Base-by-base conservation (phyloP, 2,329 filamentous ascomycete genomes). In the Fusarium graminum region DNA sequence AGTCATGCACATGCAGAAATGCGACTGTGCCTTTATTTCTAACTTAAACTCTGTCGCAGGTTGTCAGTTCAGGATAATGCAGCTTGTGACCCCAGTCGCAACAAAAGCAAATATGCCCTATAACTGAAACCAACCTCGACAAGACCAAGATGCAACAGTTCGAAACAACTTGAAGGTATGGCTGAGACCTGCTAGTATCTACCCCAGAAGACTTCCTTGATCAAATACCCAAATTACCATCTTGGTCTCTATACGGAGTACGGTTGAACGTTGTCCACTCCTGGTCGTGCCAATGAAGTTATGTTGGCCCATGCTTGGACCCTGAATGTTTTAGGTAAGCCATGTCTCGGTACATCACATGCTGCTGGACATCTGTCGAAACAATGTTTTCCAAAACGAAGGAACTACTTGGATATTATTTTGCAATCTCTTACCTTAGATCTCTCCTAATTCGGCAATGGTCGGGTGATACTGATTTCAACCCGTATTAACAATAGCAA, bases 321-420 rank as follows among this genome's bases (percentile, higher is more conserved):
- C 58, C 44, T 45, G 32, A 49, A 42, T 45, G 12, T n/a, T 28
- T 51, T 63, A 58, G 36, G 34, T 62, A 29, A 58, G 51, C 51
- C 22, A 22, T 16, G 29, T 32, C 39, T 42, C 63, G 59, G 30
- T 40, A 39, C n/a, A 16, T 3, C 8, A 36, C 34, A 36, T 36
- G 34, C 16, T 16, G 9, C 9, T 36, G 8, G 32, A 9, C 8
- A 29, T 36, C 16, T n/a, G 22, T 22, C 22, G 34, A 36, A 17
- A 36, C 9, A 9, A n/a, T 8, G 34, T n/a, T 36, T 17, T n/a
- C n/a, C 16, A 36, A n/a, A n/a, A n/a, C n/a, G 16, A 9, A 36
- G 34, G 34, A 36, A 36, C 34, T 36, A 16, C n/a, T 9, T 9
- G 16, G 10, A 36, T 9, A n/a, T 4, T 36, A 36, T 17, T 9